Base-by-base conservation (phyloP, 768 basidiomycete genomes). In the Sporobolomyces roseus region DNA sequence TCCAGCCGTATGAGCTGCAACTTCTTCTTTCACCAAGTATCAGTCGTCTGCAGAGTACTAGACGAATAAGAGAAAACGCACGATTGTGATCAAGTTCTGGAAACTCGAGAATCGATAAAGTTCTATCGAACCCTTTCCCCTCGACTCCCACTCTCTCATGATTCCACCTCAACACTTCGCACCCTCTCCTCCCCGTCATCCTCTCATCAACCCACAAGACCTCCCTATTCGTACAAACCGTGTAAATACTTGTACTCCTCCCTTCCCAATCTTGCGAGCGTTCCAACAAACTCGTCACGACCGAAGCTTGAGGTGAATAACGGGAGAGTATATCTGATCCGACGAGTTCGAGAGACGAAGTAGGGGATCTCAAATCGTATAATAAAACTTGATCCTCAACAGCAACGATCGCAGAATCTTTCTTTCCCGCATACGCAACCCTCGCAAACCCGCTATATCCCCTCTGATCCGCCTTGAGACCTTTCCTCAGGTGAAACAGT, bases 361-460 rank as follows among this genome's bases (percentile, higher is more conserved):
- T 35, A 0, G 71, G 61, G 0, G 60, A 60, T 8, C 71, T 36
- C 10, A 73, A 29, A n/a, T 73, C 71, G 32, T 69, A 69, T 36
- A 73, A 52, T 32, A 66, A 29, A 30, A 73, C 67, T 36, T 61
- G 56, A n/a, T 73, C 65, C 46, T 73, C 67, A 16, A 63, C 0
- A 29, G 46, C 71, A 10, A 73, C 67, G 3, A 73, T 62, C 13
- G 71, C 67, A 45, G 32, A 13, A 30, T 2, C 12, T 49, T 43
- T 67, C 61, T 3, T 54, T 33, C 50, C 27, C 30, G 25, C 38
- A 0, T 58, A 72, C 23, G 16, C 30, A 10, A 72, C 66, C 23
- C 64, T 41, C 14, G 61, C 59, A 19, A 68, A 36, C 17, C 67
- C 71, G n/a, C 33, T 32, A 7, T 63, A 65, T 17, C 19, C 60